Percentiles rank a stretch among this genome's conserved stretches.
These are phyloP conservation scores for Seiridium cupressi DNA, from an alignment of 2,329 filamentous ascomycete species.

Conservation along the genomic window DNA sequence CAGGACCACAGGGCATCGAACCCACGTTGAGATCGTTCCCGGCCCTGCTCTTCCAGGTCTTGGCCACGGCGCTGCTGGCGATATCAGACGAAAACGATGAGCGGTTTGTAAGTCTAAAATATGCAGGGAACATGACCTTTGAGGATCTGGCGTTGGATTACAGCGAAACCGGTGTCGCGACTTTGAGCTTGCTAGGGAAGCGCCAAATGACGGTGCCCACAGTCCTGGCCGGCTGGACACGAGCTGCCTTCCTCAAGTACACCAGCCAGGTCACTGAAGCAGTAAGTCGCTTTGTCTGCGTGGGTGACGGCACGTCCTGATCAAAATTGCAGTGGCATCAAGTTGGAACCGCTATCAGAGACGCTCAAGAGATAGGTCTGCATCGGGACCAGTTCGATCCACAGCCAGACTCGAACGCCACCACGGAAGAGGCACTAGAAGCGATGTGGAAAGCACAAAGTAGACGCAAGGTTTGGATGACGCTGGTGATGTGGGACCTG, in stretches of 20 bases:
- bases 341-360: conserved; percentile 55
- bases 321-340: conserved; percentile 46
- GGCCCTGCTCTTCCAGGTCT: conserved; percentile 57
- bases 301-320: conserved; percentile 4
- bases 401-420: conserved; percentile 40
- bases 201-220: conserved; percentile 53
- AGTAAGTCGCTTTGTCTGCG: conserved; percentile 29
- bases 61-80: conserved; percentile 53
- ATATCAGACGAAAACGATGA: conserved; percentile 46
- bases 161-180: conserved; percentile 54
- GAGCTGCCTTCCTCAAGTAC: conserved; percentile 57
- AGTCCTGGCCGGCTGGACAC: conserved; percentile 56
- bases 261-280: conserved; percentile 57
- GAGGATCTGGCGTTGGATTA: conserved; percentile 61
- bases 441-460: conserved; percentile 59
- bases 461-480: conserved; percentile 54
- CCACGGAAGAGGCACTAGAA: conserved; percentile 47
- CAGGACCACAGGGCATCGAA: conserved; percentile 48
- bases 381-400: conserved; percentile 54
- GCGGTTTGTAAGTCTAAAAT: conserved; percentile 55
- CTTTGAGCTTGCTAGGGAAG: conserved; percentile 56
- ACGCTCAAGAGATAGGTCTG: conserved; percentile 62
- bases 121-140: conserved; percentile 57
- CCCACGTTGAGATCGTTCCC: conserved; percentile 56
- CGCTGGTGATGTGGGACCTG: conserved; percentile 53